Base-by-base conservation (phyloP, 1,284 basidiomycete species). In the Phellinidium pouzarii region DNA sequence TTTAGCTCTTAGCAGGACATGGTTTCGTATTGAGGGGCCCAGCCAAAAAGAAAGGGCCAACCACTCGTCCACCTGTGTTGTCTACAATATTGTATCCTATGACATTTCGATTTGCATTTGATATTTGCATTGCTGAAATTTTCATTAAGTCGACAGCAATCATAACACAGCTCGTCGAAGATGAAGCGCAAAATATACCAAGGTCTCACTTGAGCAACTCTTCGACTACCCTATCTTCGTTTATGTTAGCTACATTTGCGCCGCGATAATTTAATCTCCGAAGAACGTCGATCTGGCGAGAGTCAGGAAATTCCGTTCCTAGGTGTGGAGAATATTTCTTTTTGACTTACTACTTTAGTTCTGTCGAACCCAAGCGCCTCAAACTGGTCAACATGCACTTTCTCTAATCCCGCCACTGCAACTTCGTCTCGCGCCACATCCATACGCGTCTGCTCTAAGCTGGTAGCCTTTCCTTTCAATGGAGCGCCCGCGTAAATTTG, bases 241-340 rank as follows among this genome's bases (percentile, higher is more conserved):
- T 68, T 58, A 84, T 80, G 59, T 76, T 79, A 31, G 71, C 65
- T 40, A 77, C 75, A 61, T 87, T 85, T 23, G 74, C 71, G 11
- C 91, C 94, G 17, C 94, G 83, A 70, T 98, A 99, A 69, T 99
- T 97, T 66, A 96, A 67, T 60, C 86, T 78, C 61, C 88, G 83
- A 57, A 97, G 75, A 8, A 87, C 87, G 59, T 94, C 87, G 58
- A 94, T 91, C 90, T 91, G 44, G 49, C 20, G 19, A 6, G 37
- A 22, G 38, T 54, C 22, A 48, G 31, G 22, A 23, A 31, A 23
- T 37, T 37, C 48, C n/a, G 38, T 45, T 25, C 36, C 22, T 23
- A 17, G 52, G 27, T 7, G 37, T n/a, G n/a, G n/a, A n/a, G n/a
- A n/a, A n/a, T 19, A 12, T 27, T 8, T 53, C 41, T 46, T 22